Conservation (phyloP, 345 rosid genomes). For the Eucalyptus regnans region DNA sequence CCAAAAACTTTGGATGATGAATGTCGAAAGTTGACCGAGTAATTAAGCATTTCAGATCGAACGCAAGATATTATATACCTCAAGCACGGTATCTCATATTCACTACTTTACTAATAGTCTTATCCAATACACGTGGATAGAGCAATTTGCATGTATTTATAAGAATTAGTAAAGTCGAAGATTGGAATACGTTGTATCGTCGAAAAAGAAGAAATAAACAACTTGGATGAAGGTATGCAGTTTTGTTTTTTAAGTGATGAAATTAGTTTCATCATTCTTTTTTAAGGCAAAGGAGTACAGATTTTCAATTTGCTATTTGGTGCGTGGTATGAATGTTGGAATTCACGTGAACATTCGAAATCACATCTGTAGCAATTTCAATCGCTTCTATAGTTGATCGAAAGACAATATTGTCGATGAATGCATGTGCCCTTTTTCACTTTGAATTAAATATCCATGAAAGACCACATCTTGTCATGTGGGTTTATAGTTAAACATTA, state of each 20-base stretch:
- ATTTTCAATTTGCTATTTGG: neutral
- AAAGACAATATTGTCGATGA: neutral
- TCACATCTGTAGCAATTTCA: neutral
- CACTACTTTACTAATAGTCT: neutral
- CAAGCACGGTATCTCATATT: neutral
- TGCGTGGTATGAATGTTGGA: neutral
- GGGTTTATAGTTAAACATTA: neutral
- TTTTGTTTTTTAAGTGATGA: neutral
- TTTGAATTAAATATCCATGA: neutral
- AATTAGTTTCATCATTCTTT: neutral
- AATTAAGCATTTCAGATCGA: neutral
- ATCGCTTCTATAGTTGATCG: neutral
- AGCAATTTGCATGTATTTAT: neutral
- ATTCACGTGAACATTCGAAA: neutral
- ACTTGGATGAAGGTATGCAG: neutral
- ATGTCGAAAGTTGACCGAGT: neutral
- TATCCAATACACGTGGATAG: neutral
- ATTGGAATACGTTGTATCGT: rapidly evolving
- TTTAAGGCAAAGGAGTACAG: neutral
- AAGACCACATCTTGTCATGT: neutral
- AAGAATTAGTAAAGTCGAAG: neutral
- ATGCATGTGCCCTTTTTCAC: neutral
- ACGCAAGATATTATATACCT: neutral
- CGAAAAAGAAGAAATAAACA: neutral
- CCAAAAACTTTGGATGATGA: neutral